These are phyloP conservation scores for Elaeis guineensis DNA, from an alignment of 176 grass and related monocot species.

Conservation along the genomic window DNA sequence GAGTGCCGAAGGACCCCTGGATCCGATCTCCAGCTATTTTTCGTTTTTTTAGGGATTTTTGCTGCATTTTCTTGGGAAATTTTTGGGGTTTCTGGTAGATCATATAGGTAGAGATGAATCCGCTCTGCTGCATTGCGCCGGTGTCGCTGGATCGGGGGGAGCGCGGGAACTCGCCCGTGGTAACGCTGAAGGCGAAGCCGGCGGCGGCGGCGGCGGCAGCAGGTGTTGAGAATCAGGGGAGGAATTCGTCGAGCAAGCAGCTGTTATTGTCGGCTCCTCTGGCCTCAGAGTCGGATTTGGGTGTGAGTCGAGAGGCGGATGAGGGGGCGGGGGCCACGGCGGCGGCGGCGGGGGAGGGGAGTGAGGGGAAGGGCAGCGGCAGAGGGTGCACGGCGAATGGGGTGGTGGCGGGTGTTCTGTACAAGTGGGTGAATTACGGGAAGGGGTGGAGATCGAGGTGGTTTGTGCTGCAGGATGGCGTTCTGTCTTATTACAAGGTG, in stretches of 20 bases:
- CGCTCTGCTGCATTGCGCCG: constrained; percentile 16
- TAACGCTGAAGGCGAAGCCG: neutral
- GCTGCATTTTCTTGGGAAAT: too few species aligned
- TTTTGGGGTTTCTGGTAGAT: too few species aligned
- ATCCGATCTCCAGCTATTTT: too few species aligned
- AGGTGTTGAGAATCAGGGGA: neutral
- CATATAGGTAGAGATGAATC: constrained; percentile 1
- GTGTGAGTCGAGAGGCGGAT: constrained; percentile 3
- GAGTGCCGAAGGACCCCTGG: too few species aligned
- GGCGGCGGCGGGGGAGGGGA: neutral
- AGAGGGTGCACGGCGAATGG: neutral
- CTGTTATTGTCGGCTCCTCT: neutral
- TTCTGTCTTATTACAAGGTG: constrained; percentile 87
- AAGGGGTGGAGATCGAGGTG: constrained; percentile 80
- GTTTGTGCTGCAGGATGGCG: constrained; percentile 83
- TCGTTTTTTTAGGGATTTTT: too few species aligned
- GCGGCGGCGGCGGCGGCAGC: neutral
- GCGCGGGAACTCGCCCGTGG: constrained; percentile 6
- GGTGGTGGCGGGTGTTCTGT: constrained; percentile 49
- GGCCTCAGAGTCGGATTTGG: neutral
- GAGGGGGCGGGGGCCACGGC: neutral
- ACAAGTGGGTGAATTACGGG: constrained; percentile 98
- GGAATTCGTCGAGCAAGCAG: constrained; percentile 11
- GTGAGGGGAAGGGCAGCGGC: constrained; percentile 2
- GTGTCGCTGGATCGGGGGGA: constrained; percentile 13